phyloP scores from a whole-genome alignment of 2,329 filamentous ascomycete species.

The Leptosphaerulina australis region DNA sequence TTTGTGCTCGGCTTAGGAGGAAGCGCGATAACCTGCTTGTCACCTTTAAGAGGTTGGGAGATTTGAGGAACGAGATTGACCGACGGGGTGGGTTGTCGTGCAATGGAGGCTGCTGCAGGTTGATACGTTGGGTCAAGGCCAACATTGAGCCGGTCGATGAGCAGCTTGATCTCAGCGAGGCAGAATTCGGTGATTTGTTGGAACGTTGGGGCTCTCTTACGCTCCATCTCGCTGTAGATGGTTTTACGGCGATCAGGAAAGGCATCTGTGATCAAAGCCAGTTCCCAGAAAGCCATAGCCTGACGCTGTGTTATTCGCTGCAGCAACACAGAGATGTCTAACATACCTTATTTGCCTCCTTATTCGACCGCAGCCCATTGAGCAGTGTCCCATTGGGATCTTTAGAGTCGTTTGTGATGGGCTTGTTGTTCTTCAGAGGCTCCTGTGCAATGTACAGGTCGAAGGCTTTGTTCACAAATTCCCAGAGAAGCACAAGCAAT shows the following conservation, averaged over 20 bases:
- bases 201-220: slow-evolving; percentile 80
- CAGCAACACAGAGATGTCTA: not conserved
- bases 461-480: slow-evolving; percentile 77
- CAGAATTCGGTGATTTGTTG: slow-evolving; percentile 75
- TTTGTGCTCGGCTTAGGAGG: slow-evolving; percentile 47
- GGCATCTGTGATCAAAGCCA: slow-evolving; percentile 76
- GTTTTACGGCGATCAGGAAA: slow-evolving; percentile 77
- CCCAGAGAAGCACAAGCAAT: slow-evolving; percentile 75
- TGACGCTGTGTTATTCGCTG: slow-evolving; percentile 40
- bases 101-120: slow-evolving; percentile 19
- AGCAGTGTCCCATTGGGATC: slow-evolving; percentile 91
- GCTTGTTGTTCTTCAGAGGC: slow-evolving; percentile 82
- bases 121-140: slow-evolving; percentile 39
- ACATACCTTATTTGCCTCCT: slow-evolving; percentile 72
- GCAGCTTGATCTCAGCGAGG: slow-evolving; percentile 69
- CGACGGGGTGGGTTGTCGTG: slow-evolving; percentile 31
- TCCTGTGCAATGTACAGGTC: slow-evolving; percentile 79
- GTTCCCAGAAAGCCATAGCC: slow-evolving; percentile 90
- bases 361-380: slow-evolving; percentile 82
- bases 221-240: slow-evolving; percentile 87
- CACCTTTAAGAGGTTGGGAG: slow-evolving; percentile 55
- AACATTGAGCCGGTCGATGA: slow-evolving; percentile 70
- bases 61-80: slow-evolving; percentile 58
- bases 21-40: slow-evolving; percentile 53
- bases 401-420: slow-evolving; percentile 82